These are phyloP conservation scores for Primulina huaijiensis DNA, from an alignment of 257 asterid genomes.

Conservation along the genomic window DNA sequence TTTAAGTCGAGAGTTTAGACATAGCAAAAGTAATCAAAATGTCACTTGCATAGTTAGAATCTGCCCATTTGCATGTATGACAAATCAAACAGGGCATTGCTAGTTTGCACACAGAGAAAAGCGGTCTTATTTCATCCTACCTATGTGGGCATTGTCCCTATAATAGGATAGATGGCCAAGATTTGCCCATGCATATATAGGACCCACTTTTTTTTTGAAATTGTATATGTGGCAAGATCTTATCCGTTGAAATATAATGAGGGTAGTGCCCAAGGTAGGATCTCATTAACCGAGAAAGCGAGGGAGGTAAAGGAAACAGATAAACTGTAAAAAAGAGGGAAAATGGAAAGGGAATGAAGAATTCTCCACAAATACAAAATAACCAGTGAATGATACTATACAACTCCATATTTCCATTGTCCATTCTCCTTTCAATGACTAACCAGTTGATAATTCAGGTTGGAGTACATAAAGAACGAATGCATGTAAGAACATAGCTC, in stretches of 20 bases:
- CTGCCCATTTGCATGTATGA: conserved; percentile 23
- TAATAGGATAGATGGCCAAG: no score
- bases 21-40: not conserved
- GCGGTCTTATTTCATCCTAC: no score
- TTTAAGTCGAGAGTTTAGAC: no score
- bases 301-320: not conserved
- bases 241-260: no score
- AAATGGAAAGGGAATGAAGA: conserved; percentile 3
- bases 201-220: no score
- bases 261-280: no score
- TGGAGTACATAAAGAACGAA: no score
- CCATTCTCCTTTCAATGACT: no score
- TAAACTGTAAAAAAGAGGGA: not conserved
- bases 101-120: not conserved
- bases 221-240: no score
- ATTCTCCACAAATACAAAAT: not conserved
- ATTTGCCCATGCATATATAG: no score
- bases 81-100: conserved; percentile 20
- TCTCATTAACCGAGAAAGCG: no score
- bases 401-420: not conserved
- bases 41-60: conserved; percentile 30
- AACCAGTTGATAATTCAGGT: not conserved
- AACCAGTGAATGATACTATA: not conserved
- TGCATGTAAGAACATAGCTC: not conserved
- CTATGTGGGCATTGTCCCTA: no score